phyloP scores from a whole-genome alignment of 306 rosid genomes.

The Cicer judaicum region DNA sequence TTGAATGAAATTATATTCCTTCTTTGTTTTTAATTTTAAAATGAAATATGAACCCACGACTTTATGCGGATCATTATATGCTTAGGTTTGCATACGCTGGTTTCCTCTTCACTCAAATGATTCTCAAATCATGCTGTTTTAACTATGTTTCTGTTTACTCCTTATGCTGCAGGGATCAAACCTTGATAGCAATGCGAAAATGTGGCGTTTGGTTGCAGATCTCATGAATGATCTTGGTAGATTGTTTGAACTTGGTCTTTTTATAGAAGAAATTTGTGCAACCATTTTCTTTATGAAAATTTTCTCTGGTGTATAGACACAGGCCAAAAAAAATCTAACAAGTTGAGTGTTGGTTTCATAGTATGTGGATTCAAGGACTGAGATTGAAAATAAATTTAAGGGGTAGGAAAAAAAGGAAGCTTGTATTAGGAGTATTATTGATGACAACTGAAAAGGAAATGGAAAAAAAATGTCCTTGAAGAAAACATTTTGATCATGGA shows the following conservation, averaged over 20 bases:
- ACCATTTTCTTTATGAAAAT: conserved; percentile 18
- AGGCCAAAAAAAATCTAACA: conserved; percentile 4
- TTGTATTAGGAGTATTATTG: background rate
- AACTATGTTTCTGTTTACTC: conserved; percentile 24
- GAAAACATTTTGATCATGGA: background rate
- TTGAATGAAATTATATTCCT: conserved; percentile 8
- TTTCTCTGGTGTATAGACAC: background rate
- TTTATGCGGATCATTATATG: background rate
- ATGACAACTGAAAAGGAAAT: background rate
- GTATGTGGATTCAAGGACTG: conserved; percentile 9
- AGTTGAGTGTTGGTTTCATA: conserved; percentile 11
- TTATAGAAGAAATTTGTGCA: conserved; percentile 15
- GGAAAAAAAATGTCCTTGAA: background rate
- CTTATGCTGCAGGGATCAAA: conserved; percentile 78
- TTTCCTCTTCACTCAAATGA: conserved; percentile 30
- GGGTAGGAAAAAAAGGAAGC: background rate
- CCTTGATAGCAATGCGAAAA: conserved; percentile 96
- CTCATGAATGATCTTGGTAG: conserved; percentile 97
- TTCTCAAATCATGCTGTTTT: conserved; percentile 24
- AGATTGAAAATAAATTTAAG: background rate
- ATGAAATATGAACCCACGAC: conserved; percentile 15
- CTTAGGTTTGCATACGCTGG: conserved; percentile 23
- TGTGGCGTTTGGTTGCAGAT: conserved; percentile 98
- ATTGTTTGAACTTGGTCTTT: conserved; percentile 31
- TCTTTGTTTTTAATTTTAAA: conserved; percentile 27